phyloP scores from a whole-genome alignment of 257 asterid genomes.

The Fraxinus pennsylvanica region DNA sequence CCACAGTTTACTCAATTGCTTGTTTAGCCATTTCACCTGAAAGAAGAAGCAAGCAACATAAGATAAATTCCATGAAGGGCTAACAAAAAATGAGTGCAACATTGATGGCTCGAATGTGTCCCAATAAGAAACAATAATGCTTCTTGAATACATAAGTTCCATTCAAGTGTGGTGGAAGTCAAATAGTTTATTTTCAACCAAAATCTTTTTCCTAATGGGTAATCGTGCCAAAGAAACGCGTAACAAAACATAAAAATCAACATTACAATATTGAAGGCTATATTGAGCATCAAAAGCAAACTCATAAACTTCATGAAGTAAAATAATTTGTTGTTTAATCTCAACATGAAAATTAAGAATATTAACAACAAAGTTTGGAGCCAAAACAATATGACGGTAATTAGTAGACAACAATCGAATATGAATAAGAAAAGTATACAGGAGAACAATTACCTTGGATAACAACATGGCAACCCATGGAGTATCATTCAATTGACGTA shows the following conservation, averaged over 20 bases:
- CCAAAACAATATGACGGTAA: not conserved
- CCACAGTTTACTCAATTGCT: constrained; percentile 85
- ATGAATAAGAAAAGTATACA: not conserved
- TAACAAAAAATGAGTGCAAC: not conserved
- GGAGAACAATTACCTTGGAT: not conserved
- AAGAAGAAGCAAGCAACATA: constrained; percentile 27
- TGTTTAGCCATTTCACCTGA: constrained; percentile 98
- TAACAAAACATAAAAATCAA: not conserved
- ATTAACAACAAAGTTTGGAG: not conserved
- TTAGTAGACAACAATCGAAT: not conserved
- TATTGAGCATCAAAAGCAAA: not conserved
- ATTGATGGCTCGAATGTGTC: not conserved
- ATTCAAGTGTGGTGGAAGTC: not conserved
- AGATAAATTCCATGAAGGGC: not conserved
- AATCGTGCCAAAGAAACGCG: not conserved
- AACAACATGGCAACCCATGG: not conserved
- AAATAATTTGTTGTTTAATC: not conserved
- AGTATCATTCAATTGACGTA: not conserved
- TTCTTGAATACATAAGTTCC: not conserved
- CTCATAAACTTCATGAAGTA: not conserved
- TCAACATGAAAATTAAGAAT: not conserved
- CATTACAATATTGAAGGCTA: not conserved
- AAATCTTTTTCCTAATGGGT: not conserved
- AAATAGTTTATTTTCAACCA: not conserved
- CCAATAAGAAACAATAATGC: not conserved